Evolutionary conservation across 2,329 filamentous ascomycete species (phyloP), one percentile per base, ranked within the genome.

Genomic region (Aspergillus spinulosporus): DNA sequence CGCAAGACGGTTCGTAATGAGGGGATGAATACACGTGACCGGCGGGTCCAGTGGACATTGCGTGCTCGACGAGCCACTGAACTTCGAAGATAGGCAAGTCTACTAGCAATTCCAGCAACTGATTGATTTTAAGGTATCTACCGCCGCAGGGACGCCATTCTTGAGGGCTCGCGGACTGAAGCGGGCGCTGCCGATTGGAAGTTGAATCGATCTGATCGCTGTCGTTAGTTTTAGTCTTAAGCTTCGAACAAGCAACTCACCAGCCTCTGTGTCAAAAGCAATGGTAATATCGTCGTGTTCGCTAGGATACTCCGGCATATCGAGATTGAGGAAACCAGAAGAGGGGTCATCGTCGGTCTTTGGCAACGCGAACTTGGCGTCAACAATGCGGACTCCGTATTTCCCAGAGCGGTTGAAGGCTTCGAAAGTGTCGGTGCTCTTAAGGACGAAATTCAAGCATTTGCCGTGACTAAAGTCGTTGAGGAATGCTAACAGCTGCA

Each of bases 281-380:
- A 97, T 87, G 8, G 87, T 84, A 63, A 97, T 90, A 76, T 97
- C 92, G 72, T 96, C 92, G 74, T 96, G 91, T 76, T 96, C 92
- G 49, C 90, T 90, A 1, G 92, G 90, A 72, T 95, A 89, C 66
- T 96, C 92, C 14, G 92, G 88, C 72, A 92, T 84, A 73, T 96
- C 92, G 57, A 96, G 75, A 70, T 90, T 94, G 39, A 96, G 82
- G 76, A 93, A 96, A 28, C 85, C 83, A 69, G 86, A 84, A 59
- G 87, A 71, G 3, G 76, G 75, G 49, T 81, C 76, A 14, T 77
- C 71, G 42, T 77, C 75, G 52, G 75, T 74, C 55, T 80, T 86
- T 3, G 92, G 92, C 54, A 96, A 77, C 2, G 90, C 88, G 66
- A 96, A 97, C 71, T 96, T 96, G 59, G 91, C 91, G 70, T 97